Evolutionary conservation across 2,329 filamentous ascomycete genomes (phyloP), one percentile per base, ranked within the genome.

Genomic region (Aspergillus quadrilineatus): DNA sequence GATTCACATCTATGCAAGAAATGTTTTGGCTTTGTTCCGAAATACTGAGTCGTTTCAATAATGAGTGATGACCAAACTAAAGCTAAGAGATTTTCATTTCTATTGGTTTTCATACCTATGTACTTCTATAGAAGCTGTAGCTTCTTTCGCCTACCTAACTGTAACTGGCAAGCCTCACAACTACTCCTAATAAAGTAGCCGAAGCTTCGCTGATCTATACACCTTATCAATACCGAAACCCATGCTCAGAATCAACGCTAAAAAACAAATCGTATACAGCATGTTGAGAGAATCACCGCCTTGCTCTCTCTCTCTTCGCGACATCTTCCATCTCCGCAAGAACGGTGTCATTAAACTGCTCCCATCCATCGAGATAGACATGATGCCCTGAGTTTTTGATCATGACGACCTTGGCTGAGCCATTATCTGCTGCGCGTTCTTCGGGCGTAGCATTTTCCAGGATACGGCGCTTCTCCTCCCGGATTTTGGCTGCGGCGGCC

Each of bases 391-490:
- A 87, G 44, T 84, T 83, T 58, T 81, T 78, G 49, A 99, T 87
- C 32, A 97, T 80, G 4, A 93, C 73, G 0, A 97, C 92, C 75
- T 89, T 94, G 7, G 89, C 89, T 42, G 85, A 85, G 4, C 93
- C 92, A 54, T 90, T 89, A 69, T 97, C 93, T 3, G 76, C 77
- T 57, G 79, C 75, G 71, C 81, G 84, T 73, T 95, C 89, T 56
- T 91, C 88, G 2, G 67, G 63, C 0, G 82, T 87, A 22, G 83
- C 89, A 22, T 81, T 73, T 10, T 80, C 74, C 3, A 96, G 75
- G 0, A 82, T 79, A 49, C 83, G 82, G 28, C 76, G 75, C 61
- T 83, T 84, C 60, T 88, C 85, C 56, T 87, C 80, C 58, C 90
- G 87, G 10, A 97, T 82, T 72, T 89, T 92, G 74, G 92, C 85